Percentiles rank a stretch among this genome's conserved stretches.
phyloP scores from a whole-genome alignment of 192 early-diverging fungal genomes.

The Podila epigama region DNA sequence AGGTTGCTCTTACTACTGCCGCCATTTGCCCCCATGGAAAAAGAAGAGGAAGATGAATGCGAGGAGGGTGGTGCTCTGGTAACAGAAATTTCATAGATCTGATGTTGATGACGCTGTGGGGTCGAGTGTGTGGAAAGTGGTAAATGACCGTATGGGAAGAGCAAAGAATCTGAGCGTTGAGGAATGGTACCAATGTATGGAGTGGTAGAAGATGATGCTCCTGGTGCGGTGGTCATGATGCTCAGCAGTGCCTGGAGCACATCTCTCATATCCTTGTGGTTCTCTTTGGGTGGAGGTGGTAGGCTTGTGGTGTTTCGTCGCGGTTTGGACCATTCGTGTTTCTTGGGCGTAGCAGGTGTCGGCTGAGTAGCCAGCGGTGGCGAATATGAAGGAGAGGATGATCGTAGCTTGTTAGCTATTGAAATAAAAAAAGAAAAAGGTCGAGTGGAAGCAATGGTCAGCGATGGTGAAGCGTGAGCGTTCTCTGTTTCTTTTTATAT shows the following conservation, averaged over 20 bases:
- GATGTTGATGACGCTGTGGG: not conserved
- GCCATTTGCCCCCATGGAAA: not conserved
- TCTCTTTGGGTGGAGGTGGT: not conserved
- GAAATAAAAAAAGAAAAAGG: not conserved
- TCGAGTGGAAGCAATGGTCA: not conserved
- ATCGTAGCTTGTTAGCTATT: not conserved
- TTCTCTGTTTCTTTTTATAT: no score
- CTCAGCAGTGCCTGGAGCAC: not conserved
- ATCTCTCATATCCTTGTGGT: not conserved
- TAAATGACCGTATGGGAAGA: not conserved
- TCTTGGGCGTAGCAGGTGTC: not conserved
- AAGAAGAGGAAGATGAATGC: not conserved
- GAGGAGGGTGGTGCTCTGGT: not conserved
- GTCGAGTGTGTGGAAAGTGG: not conserved
- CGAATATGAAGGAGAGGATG: not conserved
- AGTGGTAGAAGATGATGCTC: no score
- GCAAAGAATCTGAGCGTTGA: not conserved
- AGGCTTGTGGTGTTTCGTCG: not conserved
- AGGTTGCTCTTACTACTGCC: not conserved
- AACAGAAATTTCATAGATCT: not conserved
- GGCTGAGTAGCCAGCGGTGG: not conserved
- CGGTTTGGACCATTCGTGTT: not conserved
- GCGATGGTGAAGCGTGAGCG: not conserved
- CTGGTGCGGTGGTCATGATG: not conserved
- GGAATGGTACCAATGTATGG: not conserved